A percentile compares a stretch with the other conserved stretches of the same genome.
phyloP scores from a whole-genome alignment of 2,329 filamentous ascomycete species.

The Blumeria hordei region DNA sequence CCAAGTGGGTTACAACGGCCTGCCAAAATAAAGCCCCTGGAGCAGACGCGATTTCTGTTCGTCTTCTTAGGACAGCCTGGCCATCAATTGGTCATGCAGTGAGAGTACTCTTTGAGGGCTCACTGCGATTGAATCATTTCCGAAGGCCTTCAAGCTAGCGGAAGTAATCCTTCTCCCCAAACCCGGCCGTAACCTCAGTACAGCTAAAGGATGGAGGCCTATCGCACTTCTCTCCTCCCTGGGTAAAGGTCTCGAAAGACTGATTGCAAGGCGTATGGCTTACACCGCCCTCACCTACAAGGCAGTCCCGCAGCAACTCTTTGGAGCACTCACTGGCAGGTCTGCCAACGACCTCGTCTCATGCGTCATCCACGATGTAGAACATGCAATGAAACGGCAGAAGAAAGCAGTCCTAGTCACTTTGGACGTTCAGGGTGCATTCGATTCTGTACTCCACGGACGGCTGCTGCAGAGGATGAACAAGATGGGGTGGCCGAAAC shows the following conservation, averaged over 20 bases:
- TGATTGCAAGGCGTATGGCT: neutral
- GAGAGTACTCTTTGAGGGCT: neutral
- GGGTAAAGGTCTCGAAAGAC: neutral
- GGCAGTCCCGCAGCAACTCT: neutral
- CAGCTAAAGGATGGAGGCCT: neutral
- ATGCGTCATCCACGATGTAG: neutral
- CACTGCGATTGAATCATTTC: neutral
- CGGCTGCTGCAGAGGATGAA: neutral
- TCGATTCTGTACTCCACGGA: neutral
- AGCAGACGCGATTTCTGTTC: no score
- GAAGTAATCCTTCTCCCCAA: neutral
- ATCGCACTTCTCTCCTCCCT: neutral
- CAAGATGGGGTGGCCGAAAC: neutral
- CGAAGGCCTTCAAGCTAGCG: neutral
- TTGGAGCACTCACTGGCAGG: neutral
- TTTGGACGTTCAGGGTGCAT: neutral
- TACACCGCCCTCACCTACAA: neutral
- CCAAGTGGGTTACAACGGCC: neutral
- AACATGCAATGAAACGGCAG: neutral
- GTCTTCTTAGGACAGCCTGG: neutral
- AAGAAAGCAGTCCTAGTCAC: neutral
- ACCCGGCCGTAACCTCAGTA: neutral
- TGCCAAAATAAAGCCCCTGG: neutral
- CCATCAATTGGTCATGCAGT: neutral
- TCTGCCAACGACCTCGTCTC: neutral